Conservation (phyloP, 208 protist species). For the Trypanosoma cruzi region DNA sequence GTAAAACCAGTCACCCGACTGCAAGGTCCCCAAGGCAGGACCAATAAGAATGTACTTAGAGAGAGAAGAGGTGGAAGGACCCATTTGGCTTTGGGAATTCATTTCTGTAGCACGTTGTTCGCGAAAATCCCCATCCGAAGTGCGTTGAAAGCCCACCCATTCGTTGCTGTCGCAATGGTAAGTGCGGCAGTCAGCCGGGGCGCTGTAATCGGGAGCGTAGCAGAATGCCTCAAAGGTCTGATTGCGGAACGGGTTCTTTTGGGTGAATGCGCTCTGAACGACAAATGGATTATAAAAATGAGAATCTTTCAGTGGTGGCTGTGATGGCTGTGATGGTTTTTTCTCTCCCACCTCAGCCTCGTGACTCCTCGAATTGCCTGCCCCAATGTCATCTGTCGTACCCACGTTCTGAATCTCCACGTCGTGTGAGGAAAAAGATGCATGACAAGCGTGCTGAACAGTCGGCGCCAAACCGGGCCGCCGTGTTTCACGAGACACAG, state of each 20-base stretch:
- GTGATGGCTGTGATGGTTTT: background rate
- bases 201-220: conserved; percentile 45
- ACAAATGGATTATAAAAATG: conserved; percentile 30
- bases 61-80: background rate
- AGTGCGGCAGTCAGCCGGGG: conserved; percentile 31
- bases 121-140: conserved; percentile 26
- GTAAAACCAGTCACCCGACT: conserved; percentile 78
- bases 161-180: conserved; percentile 19
- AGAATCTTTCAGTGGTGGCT: conserved; percentile 21
- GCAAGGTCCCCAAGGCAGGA: conserved; percentile 34
- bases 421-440: background rate
- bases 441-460: background rate
- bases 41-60: background rate
- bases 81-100: background rate
- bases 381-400: background rate
- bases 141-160: conserved; percentile 14
- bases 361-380: background rate
- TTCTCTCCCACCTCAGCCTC: conserved; percentile 6
- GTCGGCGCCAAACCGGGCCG: background rate
- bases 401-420: background rate
- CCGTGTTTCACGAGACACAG: background rate
- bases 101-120: background rate
- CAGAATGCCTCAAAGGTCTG: conserved; percentile 76
- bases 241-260: conserved; percentile 72
- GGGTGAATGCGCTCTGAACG: conserved; percentile 63